Evolutionary conservation across 495 filamentous ascomycete species (phyloP).

Genomic region (Neurospora tetrasperma): DNA sequence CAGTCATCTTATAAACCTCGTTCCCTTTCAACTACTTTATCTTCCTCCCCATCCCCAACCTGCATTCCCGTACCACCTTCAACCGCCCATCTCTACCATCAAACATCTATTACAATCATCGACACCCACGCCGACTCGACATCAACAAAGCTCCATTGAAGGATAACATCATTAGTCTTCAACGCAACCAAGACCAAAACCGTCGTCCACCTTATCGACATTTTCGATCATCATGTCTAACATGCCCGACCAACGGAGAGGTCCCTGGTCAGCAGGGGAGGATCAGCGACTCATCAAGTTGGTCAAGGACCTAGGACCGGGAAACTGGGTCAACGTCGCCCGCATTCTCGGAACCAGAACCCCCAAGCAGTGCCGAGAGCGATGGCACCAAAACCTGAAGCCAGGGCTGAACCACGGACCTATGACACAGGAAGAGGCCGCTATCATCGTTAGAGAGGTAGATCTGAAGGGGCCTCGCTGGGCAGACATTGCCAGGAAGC

Average conservation of each 20-base stretch:
- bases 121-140: neutral
- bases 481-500: slow-evolving; percentile 85
- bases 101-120: neutral
- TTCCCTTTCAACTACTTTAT: neutral
- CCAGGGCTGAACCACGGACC: slow-evolving; percentile 82
- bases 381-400: slow-evolving; percentile 93
- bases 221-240: neutral
- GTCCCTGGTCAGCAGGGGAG: slow-evolving; percentile 82
- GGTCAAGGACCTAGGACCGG: slow-evolving; percentile 64
- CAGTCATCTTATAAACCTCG: neutral
- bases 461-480: slow-evolving; percentile 77
- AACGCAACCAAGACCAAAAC: neutral
- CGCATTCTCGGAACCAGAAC: slow-evolving; percentile 65
- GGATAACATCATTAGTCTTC: neutral
- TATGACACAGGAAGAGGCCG: slow-evolving; percentile 83
- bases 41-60: neutral
- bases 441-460: slow-evolving; percentile 72
- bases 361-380: slow-evolving; percentile 92
- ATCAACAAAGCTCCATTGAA: neutral
- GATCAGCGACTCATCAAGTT: slow-evolving; percentile 62
- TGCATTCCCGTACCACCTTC: neutral
- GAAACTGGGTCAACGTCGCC: slow-evolving; percentile 91
- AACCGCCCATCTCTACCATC: neutral
- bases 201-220: neutral
- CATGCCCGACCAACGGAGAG: slow-evolving; percentile 24